Conservation (phyloP, 768 basidiomycete genomes). For the Kwoniella heveanensis region DNA sequence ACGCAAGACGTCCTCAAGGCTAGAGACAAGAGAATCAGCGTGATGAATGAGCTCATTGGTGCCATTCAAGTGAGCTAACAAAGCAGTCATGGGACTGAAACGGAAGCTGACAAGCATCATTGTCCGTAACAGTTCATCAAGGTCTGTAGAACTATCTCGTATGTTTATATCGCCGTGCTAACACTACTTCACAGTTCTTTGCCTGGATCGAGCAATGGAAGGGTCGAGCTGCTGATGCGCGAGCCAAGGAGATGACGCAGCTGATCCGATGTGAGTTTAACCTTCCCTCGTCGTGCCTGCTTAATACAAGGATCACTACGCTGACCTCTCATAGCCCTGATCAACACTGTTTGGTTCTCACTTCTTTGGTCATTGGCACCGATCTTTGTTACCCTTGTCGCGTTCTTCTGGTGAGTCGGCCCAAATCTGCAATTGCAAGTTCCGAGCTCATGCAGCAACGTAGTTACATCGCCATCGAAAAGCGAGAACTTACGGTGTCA, state of each 20-base stretch:
- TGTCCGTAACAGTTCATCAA: constrained; percentile 69
- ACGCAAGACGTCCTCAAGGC: constrained; percentile 57
- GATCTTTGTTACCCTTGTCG: constrained; percentile 74
- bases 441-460: constrained; percentile 50
- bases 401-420: constrained; percentile 62
- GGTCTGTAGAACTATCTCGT: no score
- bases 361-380: constrained; percentile 75
- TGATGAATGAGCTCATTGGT: constrained; percentile 73
- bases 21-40: constrained; percentile 74
- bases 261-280: constrained; percentile 64
- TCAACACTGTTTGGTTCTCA: constrained; percentile 71
- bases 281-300: background rate
- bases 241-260: constrained; percentile 70
- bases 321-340: constrained; percentile 26
- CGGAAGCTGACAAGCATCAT: background rate
- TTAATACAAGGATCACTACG: background rate
- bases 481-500: constrained; percentile 73
- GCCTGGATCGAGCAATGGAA: constrained; percentile 80
- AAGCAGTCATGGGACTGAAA: no score
- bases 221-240: constrained; percentile 60
- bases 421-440: no score
- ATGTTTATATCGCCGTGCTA: no score
- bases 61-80: constrained; percentile 41
- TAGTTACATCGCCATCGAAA: constrained; percentile 73
- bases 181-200: constrained; percentile 64